phyloP scores from a whole-genome alignment of 108 stramenopile genomes.

The Hondaea fermentalgiana region DNA sequence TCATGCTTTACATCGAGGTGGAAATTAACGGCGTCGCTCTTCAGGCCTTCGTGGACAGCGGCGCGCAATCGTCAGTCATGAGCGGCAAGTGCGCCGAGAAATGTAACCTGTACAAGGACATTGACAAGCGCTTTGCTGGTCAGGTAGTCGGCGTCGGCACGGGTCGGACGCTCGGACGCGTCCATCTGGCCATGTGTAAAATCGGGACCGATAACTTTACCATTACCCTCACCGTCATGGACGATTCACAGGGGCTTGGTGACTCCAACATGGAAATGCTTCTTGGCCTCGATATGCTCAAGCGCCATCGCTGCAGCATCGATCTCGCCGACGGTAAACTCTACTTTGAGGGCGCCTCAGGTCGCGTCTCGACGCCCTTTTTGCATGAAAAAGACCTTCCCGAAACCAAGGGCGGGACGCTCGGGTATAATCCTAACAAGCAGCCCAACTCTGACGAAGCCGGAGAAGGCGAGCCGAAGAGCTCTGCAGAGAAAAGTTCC shows the following conservation, averaged over 20 bases:
- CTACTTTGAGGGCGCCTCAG: background rate
- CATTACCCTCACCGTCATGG: conserved; percentile 68
- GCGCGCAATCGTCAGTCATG: conserved; percentile 88
- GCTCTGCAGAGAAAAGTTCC: no score
- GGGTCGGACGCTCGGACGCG: conserved; percentile 77
- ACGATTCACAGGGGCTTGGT: conserved; percentile 28
- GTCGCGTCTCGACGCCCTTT: background rate
- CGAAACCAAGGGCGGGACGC: background rate
- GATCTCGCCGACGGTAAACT: conserved; percentile 60
- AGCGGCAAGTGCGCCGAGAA: conserved; percentile 58
- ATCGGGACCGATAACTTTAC: conserved; percentile 60
- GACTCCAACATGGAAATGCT: conserved; percentile 82
- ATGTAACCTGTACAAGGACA: conserved; percentile 62
- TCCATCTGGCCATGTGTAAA: conserved; percentile 64
- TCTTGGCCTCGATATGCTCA: conserved; percentile 92
- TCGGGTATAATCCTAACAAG: background rate
- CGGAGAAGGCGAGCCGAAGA: background rate
- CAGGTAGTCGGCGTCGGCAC: conserved; percentile 83
- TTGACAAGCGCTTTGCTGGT: conserved; percentile 80
- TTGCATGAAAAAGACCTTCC: conserved; percentile 13
- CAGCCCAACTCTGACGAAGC: background rate
- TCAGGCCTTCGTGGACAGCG: conserved; percentile 87
- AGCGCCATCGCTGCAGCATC: conserved; percentile 81
- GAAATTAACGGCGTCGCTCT: conserved; percentile 66
- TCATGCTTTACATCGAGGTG: conserved; percentile 91